phyloP scores from a whole-genome alignment of 1,284 basidiomycete genomes.

The Laetiporus sulphureus region DNA sequence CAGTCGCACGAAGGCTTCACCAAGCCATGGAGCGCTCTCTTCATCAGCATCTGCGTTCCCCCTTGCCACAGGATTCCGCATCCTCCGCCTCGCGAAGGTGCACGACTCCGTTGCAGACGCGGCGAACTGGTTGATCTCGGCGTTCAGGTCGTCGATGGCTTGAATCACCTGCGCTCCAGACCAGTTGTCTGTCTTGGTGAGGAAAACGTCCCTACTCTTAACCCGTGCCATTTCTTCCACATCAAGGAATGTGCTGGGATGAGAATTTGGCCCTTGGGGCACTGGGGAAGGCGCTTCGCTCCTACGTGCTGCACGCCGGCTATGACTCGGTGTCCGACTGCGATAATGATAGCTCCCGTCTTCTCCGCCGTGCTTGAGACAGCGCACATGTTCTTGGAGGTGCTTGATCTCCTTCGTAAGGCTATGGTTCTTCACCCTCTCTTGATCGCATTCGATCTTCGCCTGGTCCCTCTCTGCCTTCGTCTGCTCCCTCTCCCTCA shows the following conservation, averaged over 20 bases:
- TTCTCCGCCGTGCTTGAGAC: too few relatives aligned
- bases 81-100: conserved; percentile 19
- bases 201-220: conserved; percentile 54
- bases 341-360: conserved; percentile 13
- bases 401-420: conserved; percentile 3
- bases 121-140: conserved; percentile 70
- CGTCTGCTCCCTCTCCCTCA: conserved; percentile 24
- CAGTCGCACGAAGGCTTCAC: conserved; percentile 49
- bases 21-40: conserved; percentile 55
- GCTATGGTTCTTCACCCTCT: conserved; percentile 11
- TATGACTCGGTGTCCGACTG: conserved; percentile 18
- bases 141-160: conserved; percentile 72
- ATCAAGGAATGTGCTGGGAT: conserved; percentile 23
- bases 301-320: conserved; percentile 20
- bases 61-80: conserved; percentile 2
- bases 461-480: conserved; percentile 16
- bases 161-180: conserved; percentile 71
- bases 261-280: too few relatives aligned
- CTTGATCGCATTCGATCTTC: conserved; percentile 15
- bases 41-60: conserved; percentile 30
- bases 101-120: conserved; percentile 64
- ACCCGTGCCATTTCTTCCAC: conserved; percentile 36
- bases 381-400: conserved; percentile 1
- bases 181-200: conserved; percentile 68
- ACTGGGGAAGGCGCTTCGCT: not conserved